phyloP scores from a whole-genome alignment of 2,329 filamentous ascomycete species.

The Trichoderma cornu-damae region DNA sequence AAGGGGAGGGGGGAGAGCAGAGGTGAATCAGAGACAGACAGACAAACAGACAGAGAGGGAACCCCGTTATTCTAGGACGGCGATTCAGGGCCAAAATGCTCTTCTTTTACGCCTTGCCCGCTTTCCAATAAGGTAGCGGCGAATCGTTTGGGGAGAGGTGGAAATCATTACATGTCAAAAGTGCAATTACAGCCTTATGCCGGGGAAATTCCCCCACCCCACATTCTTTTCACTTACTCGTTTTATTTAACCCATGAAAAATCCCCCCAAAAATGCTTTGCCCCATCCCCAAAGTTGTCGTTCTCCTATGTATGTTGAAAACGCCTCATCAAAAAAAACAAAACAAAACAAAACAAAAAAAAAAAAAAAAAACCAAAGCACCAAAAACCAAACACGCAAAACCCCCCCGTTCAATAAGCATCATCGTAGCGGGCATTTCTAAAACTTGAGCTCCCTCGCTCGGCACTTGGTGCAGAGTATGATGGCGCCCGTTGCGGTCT shows the following conservation, averaged over 20 bases:
- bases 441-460: conserved; percentile 54
- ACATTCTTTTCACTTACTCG: too few species aligned
- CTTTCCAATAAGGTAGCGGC: background rate
- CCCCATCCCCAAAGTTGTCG: background rate
- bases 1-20: background rate
- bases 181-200: conserved; percentile 7
- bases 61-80: conserved; percentile 3
- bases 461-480: conserved; percentile 60
- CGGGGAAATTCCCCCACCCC: too few species aligned
- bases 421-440: conserved; percentile 24
- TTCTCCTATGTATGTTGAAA: conserved; percentile 13
- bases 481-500: conserved; percentile 44
- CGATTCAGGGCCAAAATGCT: background rate
- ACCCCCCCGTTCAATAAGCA: conserved; percentile 2
- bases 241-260: conserved; percentile 3
- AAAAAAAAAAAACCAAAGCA: conserved; percentile 13
- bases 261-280: background rate
- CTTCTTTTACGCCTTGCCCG: background rate
- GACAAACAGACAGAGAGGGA: background rate
- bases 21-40: too few species aligned
- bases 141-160: background rate
- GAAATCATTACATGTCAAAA: background rate
- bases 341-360: background rate
- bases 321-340: conserved; percentile 7
- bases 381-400: conserved; percentile 14